phyloP scores from a whole-genome alignment of 176 grass and related monocot genomes.

The Cenchrus fungigraminus region DNA sequence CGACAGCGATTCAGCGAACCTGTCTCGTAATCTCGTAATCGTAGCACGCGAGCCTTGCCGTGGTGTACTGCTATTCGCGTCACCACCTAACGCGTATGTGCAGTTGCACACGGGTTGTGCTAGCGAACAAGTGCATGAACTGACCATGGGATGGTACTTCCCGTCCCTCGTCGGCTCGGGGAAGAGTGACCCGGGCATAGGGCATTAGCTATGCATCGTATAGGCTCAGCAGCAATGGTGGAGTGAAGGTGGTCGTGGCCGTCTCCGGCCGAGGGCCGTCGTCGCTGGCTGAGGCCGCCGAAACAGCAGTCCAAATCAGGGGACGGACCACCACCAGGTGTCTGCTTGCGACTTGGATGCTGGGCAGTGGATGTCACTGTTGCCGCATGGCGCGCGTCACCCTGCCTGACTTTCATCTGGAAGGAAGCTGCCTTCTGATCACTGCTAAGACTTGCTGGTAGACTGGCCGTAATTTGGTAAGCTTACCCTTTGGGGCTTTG shows the following conservation, averaged over 20 bases:
- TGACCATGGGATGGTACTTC: not conserved
- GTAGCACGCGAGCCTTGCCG: not conserved
- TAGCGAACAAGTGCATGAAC: not conserved
- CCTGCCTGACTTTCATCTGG: not conserved
- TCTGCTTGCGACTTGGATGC: constrained; percentile 3
- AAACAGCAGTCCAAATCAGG: constrained; percentile 37
- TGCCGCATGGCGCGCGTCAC: constrained; percentile 29
- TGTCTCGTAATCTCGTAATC: not conserved
- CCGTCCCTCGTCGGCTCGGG: not conserved
- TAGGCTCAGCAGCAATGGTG: not conserved
- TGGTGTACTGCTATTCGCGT: not conserved
- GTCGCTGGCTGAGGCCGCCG: not conserved
- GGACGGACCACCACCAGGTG: constrained; percentile 25
- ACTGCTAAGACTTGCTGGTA: not conserved
- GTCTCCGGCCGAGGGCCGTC: not conserved
- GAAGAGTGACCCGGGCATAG: constrained; percentile 38
- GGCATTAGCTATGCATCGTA: not conserved
- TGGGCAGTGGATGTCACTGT: constrained; percentile 36
- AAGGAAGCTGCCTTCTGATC: constrained; percentile 21
- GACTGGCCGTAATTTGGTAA: not conserved
- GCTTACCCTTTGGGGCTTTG: not conserved
- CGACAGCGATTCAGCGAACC: constrained; percentile 2
- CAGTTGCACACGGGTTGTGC: not conserved
- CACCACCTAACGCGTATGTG: not conserved
- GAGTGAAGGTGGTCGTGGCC: constrained; percentile 1